Base-by-base conservation (phyloP, 2,329 filamentous ascomycete genomes). In the Xylariaceae sp. region DNA sequence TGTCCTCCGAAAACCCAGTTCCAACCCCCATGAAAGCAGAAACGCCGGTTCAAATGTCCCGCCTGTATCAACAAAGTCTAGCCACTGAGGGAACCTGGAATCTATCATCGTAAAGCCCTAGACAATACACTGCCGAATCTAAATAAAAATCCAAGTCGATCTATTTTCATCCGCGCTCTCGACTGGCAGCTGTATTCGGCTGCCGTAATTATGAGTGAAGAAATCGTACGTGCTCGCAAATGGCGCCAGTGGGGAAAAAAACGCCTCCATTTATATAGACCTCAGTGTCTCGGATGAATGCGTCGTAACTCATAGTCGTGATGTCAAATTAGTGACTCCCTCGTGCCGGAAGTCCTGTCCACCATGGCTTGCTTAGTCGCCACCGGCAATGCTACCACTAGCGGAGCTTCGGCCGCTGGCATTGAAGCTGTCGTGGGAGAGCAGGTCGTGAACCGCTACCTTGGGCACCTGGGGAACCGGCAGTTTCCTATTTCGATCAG, bases 381-480 rank as follows among this genome's bases (percentile, higher is more conserved):
- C 83, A 36, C 89, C 89, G 21, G 88, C 85, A 56, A 94, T 76
- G 62, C 89, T 95, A 66, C 86, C 89, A 43, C 81, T 84, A 40
- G 87, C 81, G 42, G 89, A 94, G 54, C 87, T 92, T 61, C 85
- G 84, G 50, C 88, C 88, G 57, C 88, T 92, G 46, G 81, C 79
- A 67, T 85, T 85, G 58, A 84, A 88, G 46, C 81, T 82, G 21
- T 79, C 76, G 46, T 75, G 80, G 1, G 83, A 79, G 58, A 95
- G 76, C 52, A 96, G 79, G 65, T 96, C 92, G 64, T 92, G 88
- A 5, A 95, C 86, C 2, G 88, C 88, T 41, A 95, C 87, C 71
- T 94, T 94, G 51, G 90, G 89, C n/a, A 92, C 82, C 72, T 92
- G 89, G 5, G 91, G 91, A 15, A 96, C 88, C 0, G 92, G 92